Evolutionary conservation across 805 yeast genomes (phyloP).

Genomic region (Blastobotrys muscicola): DNA sequence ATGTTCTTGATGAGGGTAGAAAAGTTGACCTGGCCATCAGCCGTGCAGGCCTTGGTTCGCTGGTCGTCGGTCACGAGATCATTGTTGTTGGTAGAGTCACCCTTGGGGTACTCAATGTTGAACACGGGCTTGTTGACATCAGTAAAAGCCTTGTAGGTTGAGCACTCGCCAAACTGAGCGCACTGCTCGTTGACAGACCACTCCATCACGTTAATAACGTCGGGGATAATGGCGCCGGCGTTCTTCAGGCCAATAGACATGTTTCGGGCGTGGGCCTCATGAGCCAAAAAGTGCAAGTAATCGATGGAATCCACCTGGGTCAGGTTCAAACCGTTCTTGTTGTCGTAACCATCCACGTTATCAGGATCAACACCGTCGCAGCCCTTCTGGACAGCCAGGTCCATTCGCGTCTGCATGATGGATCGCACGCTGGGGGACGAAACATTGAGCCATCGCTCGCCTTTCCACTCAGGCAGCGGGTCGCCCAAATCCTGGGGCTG

Average conservation of each 20-base stretch:
- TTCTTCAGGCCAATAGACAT: slow-evolving; percentile 26
- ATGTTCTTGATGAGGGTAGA: slow-evolving; percentile 22
- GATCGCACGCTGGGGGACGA: slow-evolving; percentile 16
- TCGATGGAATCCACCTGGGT: slow-evolving; percentile 20
- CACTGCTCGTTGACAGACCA: slow-evolving; percentile 27
- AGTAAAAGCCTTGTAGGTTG: slow-evolving; percentile 13
- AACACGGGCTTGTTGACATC: slow-evolving; percentile 20
- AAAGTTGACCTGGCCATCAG: slow-evolving; percentile 9
- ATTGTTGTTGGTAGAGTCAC: slow-evolving; percentile 10
- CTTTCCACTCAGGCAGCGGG: slow-evolving; percentile 24
- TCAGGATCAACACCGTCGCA: slow-evolving; percentile 29
- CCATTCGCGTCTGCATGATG: slow-evolving; percentile 21
- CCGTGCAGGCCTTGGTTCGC: slow-evolving; percentile 6
- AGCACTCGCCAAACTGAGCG: slow-evolving; percentile 23
- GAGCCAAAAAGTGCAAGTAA: slow-evolving; percentile 19
- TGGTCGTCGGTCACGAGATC: slow-evolving; percentile 8
- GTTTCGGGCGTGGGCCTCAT: slow-evolving; percentile 15
- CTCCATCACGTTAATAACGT: slow-evolving; percentile 18
- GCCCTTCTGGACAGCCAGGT: slow-evolving; percentile 17
- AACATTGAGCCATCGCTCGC: slow-evolving; percentile 25
- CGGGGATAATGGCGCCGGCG: slow-evolving; percentile 19
- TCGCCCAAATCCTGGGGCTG: slow-evolving; percentile 19
- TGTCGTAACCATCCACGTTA: slow-evolving; percentile 25
- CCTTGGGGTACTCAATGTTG: slow-evolving; percentile 26
- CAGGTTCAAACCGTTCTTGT: slow-evolving; percentile 23